phyloP scores from a whole-genome alignment of 306 rosid genomes.

The Ochetophila trinervis region DNA sequence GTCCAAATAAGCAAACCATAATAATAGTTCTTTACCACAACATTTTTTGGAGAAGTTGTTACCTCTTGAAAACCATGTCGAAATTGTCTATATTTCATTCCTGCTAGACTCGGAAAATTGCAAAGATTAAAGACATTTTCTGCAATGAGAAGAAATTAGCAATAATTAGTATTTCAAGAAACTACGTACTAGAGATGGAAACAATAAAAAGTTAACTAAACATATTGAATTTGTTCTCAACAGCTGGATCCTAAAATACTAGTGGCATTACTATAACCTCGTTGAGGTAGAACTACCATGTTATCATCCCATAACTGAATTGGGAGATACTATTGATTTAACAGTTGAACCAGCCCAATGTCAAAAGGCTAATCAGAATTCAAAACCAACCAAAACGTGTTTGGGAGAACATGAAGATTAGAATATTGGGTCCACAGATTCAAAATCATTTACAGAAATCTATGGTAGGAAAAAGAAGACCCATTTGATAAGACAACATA shows the following conservation, averaged over 20 bases:
- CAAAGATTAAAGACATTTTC: slow-evolving; percentile 86
- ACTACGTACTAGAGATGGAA: background rate
- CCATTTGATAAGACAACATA: too few species aligned
- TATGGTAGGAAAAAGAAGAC: too few species aligned
- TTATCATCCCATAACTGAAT: slow-evolving; percentile 2
- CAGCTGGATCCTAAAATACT: background rate
- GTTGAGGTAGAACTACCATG: background rate
- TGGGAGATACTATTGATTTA: slow-evolving; percentile 4
- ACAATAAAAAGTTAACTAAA: background rate
- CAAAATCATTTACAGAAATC: too few species aligned
- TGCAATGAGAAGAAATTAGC: slow-evolving; percentile 42
- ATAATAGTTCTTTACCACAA: slow-evolving; percentile 11
- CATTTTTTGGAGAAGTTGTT: slow-evolving; percentile 24
- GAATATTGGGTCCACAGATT: too few species aligned
- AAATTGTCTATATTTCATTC: slow-evolving; percentile 61
- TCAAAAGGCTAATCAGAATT: background rate
- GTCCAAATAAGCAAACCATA: slow-evolving; percentile 10
- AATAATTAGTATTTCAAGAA: slow-evolving; percentile 22
- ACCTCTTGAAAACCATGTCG: slow-evolving; percentile 70
- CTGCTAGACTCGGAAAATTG: slow-evolving; percentile 61
- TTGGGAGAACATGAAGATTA: background rate
- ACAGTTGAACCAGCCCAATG: background rate
- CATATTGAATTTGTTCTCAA: background rate
- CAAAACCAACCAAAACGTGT: background rate
- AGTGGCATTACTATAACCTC: background rate